phyloP scores from a whole-genome alignment of 2,329 filamentous ascomycete species.

The Diaporthe humulicola region DNA sequence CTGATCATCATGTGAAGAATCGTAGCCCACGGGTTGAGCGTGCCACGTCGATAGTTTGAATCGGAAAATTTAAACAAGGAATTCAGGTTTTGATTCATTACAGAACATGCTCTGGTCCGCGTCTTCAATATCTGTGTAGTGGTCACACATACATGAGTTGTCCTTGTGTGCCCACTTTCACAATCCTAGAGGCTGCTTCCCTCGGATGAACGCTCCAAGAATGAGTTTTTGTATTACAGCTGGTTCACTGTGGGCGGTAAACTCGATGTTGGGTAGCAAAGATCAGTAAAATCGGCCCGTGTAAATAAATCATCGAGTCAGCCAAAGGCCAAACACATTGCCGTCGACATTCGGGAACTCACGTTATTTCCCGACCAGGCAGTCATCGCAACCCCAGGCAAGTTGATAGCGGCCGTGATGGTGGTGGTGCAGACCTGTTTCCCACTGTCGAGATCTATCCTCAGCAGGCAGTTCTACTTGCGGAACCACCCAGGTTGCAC shows the following conservation, averaged over 20 bases:
- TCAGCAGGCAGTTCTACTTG: constrained; percentile 58
- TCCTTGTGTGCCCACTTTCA: neutral
- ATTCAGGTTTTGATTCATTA: neutral
- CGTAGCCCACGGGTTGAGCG: too few species aligned
- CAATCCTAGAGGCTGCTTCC: neutral
- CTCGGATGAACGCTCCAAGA: too few species aligned
- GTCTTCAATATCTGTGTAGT: neutral
- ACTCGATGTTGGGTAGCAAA: constrained; percentile 45
- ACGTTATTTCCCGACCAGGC: constrained; percentile 49
- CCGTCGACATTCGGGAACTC: neutral
- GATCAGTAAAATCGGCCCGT: constrained; percentile 41
- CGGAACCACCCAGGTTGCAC: constrained; percentile 54
- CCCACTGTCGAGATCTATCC: constrained; percentile 54
- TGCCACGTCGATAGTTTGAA: neutral
- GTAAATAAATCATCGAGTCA: neutral
- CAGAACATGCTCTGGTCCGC: neutral
- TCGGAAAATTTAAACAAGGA: neutral
- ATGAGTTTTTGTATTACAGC: too few species aligned
- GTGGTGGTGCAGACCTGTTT: constrained; percentile 47
- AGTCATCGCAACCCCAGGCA: constrained; percentile 45
- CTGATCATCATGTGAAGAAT: neutral
- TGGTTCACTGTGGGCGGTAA: constrained; percentile 43
- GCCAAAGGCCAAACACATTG: neutral
- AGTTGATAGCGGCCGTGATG: constrained; percentile 48
- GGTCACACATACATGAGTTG: neutral